Base-by-base conservation (phyloP, 176 grass and related monocot genomes). In the Stipa capillata region DNA sequence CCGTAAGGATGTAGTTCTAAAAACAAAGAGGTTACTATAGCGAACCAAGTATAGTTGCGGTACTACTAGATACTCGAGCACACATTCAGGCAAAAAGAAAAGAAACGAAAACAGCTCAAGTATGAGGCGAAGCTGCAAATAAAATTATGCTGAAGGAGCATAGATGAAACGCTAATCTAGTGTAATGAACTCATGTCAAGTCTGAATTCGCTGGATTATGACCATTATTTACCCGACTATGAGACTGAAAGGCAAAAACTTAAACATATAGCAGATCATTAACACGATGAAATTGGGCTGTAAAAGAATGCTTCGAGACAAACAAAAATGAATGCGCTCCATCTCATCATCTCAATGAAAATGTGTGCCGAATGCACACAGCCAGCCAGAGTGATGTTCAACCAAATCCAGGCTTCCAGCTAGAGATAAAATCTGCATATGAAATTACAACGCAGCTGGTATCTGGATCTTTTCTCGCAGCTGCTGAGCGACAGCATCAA, bases 401-500 rank as follows among this genome's bases (percentile, higher is more conserved):
- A 70, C 42, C 62, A 1, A 42, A 86, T 77, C 66, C 47, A 75
- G 40, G 34, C 23, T 74, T 75, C 33, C 7, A 50, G 37, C 53
- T 56, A 43, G 34, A n/a, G n/a, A 86, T 70, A 40, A 14, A 47
- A 28, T 51, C 33, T 28, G 62, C 62, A 42, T 24, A 60, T 18
- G 20, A n/a, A 61, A 73, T 56, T 80, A 82, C 65, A 56, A 45
- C 1, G 49, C 87, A 23, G 84, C 66, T 75, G 87, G 84, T 5
- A 47, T 44, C 40, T 86, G 62, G 56, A 86, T 80, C 79, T 94
- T 97, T 37, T 77, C 91, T 28, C 24, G 77, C 52, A 94, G 79
- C 43, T 81, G 82, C 25, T 88, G 86, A 28, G 89, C 82, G 7
- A 94, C 91, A 56, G 94, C 86, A n/a, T 97, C 87, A 29, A 97